phyloP scores from a whole-genome alignment of 805 yeast species.

The Ogataea ramenticola region DNA sequence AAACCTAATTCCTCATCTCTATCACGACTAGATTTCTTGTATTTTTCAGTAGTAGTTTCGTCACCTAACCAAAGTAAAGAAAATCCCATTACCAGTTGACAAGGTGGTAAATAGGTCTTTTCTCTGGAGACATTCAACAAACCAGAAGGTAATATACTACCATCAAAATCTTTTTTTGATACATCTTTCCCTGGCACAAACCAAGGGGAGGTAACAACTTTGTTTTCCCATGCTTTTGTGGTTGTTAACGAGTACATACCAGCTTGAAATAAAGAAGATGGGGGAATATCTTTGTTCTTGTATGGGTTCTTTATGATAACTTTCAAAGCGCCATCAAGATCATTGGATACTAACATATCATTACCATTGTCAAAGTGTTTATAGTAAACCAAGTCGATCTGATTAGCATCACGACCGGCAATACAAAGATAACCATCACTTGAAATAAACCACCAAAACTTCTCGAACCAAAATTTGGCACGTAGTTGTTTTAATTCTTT shows the following conservation, averaged over 20 bases:
- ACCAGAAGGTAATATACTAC: conserved; percentile 54
- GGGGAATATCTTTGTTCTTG: conserved; percentile 67
- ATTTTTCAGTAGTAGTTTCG: conserved; percentile 36
- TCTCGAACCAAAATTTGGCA: conserved; percentile 85
- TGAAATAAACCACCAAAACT: conserved; percentile 90
- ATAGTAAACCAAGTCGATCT: conserved; percentile 72
- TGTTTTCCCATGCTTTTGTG: conserved; percentile 86
- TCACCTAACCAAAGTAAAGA: conserved; percentile 73
- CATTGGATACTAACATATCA: conserved; percentile 70
- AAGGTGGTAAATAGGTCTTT: conserved; percentile 60
- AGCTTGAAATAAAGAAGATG: conserved; percentile 83
- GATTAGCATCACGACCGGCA: conserved; percentile 78
- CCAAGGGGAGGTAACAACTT: conserved; percentile 79
- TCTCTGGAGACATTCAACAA: conserved; percentile 46
- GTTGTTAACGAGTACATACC: conserved; percentile 78
- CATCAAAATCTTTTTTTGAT: conserved; percentile 59
- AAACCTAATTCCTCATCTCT: conserved; percentile 24
- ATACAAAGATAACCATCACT: conserved; percentile 81
- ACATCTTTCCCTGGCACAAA: conserved; percentile 65
- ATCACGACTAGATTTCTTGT: conserved; percentile 18
- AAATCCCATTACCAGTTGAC: conserved; percentile 86
- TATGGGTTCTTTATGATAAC: conserved; percentile 79
- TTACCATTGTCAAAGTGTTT: conserved; percentile 62
- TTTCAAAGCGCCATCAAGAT: conserved; percentile 63
- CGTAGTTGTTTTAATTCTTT: conserved; percentile 50